A percentile compares a stretch with the other conserved stretches of the same genome.
These are phyloP conservation scores for Jacaranda copaia DNA, from an alignment of 257 asterid species.

Conservation along the genomic window DNA sequence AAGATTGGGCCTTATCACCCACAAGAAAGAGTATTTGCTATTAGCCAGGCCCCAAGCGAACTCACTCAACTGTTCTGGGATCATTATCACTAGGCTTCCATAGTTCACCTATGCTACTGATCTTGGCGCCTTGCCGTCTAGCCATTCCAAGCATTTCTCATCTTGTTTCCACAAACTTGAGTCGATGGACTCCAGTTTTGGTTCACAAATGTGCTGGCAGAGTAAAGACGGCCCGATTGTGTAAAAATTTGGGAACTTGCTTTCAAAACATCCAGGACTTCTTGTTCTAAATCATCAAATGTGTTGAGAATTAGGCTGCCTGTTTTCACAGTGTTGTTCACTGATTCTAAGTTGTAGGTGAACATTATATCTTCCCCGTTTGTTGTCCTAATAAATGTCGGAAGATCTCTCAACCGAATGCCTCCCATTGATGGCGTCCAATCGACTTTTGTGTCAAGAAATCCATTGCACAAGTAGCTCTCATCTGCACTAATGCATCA, in stretches of 20 bases:
- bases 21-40: constrained; percentile 48
- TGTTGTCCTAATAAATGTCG: constrained; percentile 45
- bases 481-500: constrained; percentile 41
- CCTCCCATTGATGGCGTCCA: constrained; percentile 53
- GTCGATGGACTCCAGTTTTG: constrained; percentile 25
- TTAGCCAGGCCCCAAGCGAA: constrained; percentile 58
- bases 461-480: constrained; percentile 50
- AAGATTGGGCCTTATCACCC: constrained; percentile 57
- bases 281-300: constrained; percentile 47
- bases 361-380: constrained; percentile 45
- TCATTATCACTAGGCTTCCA: constrained; percentile 49
- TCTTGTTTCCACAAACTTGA: constrained; percentile 55
- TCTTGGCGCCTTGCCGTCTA: constrained; percentile 37
- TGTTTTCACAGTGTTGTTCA: constrained; percentile 32
- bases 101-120: constrained; percentile 53
- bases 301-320: constrained; percentile 48
- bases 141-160: constrained; percentile 45
- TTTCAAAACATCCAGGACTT: constrained; percentile 40
- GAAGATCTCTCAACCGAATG: constrained; percentile 46
- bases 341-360: constrained; percentile 44
- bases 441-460: constrained; percentile 46
- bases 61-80: constrained; percentile 44
- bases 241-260: constrained; percentile 43
- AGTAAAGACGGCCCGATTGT: constrained; percentile 50
- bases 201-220: neutral